phyloP scores from a whole-genome alignment of 1,139 yeast genomes.

The Wickerhamomyces sp. region DNA sequence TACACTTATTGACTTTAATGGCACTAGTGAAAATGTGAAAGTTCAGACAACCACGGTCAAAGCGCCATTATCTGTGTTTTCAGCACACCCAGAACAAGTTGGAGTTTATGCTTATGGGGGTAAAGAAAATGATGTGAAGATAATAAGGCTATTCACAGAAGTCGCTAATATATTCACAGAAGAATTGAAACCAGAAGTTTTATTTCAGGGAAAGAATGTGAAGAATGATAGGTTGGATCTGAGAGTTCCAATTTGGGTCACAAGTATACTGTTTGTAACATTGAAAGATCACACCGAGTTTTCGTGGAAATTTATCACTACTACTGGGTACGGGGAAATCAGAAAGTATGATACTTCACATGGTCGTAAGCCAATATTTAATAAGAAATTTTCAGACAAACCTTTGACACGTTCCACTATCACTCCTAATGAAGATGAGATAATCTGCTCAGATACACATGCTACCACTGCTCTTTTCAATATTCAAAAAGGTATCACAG shows the following conservation, averaged over 20 bases:
- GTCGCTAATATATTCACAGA: constrained; percentile 6
- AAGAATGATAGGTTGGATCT: constrained; percentile 61
- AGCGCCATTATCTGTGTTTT: constrained; percentile 45
- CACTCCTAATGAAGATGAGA: constrained; percentile 30
- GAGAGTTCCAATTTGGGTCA: constrained; percentile 65
- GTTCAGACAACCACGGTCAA: constrained; percentile 23
- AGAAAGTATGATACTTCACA: constrained; percentile 56
- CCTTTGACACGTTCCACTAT: constrained; percentile 35
- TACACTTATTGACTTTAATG: constrained; percentile 32
- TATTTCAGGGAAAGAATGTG: constrained; percentile 63
- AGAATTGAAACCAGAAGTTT: constrained; percentile 26
- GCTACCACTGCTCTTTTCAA: constrained; percentile 51
- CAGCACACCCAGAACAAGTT: constrained; percentile 38
- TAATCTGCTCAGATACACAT: constrained; percentile 55
- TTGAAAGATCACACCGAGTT: constrained; percentile 24
- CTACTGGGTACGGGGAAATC: constrained; percentile 68
- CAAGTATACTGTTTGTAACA: constrained; percentile 43
- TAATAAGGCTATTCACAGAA: constrained; percentile 39
- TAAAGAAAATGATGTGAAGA: constrained; percentile 60
- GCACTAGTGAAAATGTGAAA: constrained; percentile 14
- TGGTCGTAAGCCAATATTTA: constrained; percentile 55
- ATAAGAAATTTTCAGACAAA: constrained; percentile 44
- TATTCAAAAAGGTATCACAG: constrained; percentile 34
- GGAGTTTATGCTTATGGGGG: constrained; percentile 70
- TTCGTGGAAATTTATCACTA: constrained; percentile 48